Conservation (phyloP, 192 early-diverging fungal species). For the Entomortierella chlamydospora region DNA sequence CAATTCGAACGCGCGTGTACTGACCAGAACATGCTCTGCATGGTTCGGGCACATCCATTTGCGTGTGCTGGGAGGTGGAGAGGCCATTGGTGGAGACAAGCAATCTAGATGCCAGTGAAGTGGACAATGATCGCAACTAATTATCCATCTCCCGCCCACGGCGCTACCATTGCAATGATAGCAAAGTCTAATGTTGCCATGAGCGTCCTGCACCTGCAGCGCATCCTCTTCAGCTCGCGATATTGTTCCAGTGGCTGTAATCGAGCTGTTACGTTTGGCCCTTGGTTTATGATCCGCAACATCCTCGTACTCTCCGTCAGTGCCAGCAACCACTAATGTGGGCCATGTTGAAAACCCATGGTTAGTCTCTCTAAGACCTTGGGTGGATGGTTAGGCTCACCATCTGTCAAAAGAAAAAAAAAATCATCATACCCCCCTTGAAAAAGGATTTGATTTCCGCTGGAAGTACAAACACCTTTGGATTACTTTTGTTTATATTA, state of each 20-base stretch:
- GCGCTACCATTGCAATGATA: constrained; percentile 58
- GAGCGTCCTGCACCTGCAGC: constrained; percentile 43
- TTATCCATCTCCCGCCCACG: constrained; percentile 44
- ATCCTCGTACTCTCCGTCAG: constrained; percentile 59
- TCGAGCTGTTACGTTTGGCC: constrained; percentile 7
- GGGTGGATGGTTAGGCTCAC: too few relatives aligned
- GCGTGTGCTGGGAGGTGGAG: constrained; percentile 52
- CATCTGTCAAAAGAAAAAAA: neutral
- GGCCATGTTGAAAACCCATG: neutral
- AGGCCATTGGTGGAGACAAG: constrained; percentile 60
- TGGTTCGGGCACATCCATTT: constrained; percentile 72
- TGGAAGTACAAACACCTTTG: constrained; percentile 38
- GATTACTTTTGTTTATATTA: constrained; percentile 56
- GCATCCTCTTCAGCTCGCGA: constrained; percentile 38
- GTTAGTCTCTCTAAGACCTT: too few relatives aligned
- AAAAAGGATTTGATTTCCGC: constrained; percentile 30
- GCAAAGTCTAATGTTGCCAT: constrained; percentile 55
- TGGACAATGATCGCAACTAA: constrained; percentile 64
- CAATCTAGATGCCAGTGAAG: constrained; percentile 69
- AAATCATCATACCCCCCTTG: constrained; percentile 38
- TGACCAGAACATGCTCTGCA: constrained; percentile 57
- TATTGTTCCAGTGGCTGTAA: neutral
- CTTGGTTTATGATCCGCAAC: constrained; percentile 43
- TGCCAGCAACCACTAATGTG: constrained; percentile 50
- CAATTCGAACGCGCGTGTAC: neutral